These are phyloP conservation scores for Medicago arabica DNA, from an alignment of 306 rosid genomes.

Conservation along the genomic window DNA sequence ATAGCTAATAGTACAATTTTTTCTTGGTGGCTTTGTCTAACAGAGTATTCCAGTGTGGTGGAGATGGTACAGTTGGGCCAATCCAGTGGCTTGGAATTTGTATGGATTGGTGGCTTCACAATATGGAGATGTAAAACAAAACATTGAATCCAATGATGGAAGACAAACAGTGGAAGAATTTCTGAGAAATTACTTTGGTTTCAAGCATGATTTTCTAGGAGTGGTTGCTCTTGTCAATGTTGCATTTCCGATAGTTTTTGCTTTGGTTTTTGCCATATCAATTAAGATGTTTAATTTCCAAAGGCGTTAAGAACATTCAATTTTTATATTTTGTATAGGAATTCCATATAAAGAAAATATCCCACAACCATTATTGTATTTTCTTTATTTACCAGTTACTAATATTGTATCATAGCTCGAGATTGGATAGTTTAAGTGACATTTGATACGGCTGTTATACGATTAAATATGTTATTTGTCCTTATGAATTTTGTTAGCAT, in stretches of 20 bases:
- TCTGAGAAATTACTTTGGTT: constrained; percentile 49
- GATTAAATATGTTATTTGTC: background rate
- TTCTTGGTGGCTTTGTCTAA: constrained; percentile 7
- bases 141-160: constrained; percentile 24
- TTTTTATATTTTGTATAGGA: background rate
- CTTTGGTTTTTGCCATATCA: constrained; percentile 44
- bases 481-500: too few relatives aligned
- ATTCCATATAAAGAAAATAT: too few relatives aligned
- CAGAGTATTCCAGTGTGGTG: constrained; percentile 68
- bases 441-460: background rate
- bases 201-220: constrained; percentile 52
- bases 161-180: constrained; percentile 46
- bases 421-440: background rate
- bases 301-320: constrained; percentile 33
- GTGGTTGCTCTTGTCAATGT: constrained; percentile 50
- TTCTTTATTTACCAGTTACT: background rate
- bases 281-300: constrained; percentile 51
- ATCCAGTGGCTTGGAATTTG: constrained; percentile 66
- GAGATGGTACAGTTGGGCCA: constrained; percentile 65
- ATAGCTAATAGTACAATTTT: background rate
- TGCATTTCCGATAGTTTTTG: constrained; percentile 47
- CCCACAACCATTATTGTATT: constrained; percentile 12
- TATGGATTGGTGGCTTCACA: constrained; percentile 66
- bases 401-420: background rate
- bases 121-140: constrained; percentile 54